A percentile compares a stretch with the other conserved stretches of the same genome.
Evolutionary conservation across 495 filamentous ascomycete genomes (phyloP).

Genomic region (Trypethelium eluteriae): DNA sequence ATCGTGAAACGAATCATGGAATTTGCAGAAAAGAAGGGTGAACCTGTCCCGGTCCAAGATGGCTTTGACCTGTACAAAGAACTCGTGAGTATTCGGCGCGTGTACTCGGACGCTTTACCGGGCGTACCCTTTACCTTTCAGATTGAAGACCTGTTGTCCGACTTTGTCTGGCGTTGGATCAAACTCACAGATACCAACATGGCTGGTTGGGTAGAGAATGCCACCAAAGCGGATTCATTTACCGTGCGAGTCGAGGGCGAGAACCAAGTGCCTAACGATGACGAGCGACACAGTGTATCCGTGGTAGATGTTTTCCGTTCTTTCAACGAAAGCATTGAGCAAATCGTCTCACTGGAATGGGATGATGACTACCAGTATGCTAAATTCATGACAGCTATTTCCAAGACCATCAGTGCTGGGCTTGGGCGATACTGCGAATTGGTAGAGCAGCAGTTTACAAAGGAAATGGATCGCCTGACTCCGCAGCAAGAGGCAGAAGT

Average conservation of each 20-base stretch:
- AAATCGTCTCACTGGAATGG: constrained; percentile 80
- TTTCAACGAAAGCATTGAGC: constrained; percentile 83
- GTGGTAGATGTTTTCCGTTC: constrained; percentile 90
- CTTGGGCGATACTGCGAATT: constrained; percentile 87
- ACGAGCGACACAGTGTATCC: constrained; percentile 84
- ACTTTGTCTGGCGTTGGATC: constrained; percentile 96
- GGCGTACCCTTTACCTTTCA: constrained; percentile 66
- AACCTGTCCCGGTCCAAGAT: constrained; percentile 78
- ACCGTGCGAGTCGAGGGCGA: constrained; percentile 54
- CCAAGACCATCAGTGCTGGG: constrained; percentile 76
- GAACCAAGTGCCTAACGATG: constrained; percentile 52
- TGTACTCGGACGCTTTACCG: constrained; percentile 66
- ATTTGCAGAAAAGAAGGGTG: constrained; percentile 54
- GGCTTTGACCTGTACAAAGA: constrained; percentile 90
- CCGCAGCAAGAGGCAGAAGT: constrained; percentile 77
- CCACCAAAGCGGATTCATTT: constrained; percentile 82
- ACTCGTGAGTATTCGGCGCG: constrained; percentile 69
- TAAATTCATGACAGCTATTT: constrained; percentile 92
- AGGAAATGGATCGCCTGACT: constrained; percentile 85
- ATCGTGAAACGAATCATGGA: constrained; percentile 73
- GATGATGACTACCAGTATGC: constrained; percentile 88
- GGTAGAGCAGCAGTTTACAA: constrained; percentile 75
- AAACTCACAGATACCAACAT: constrained; percentile 69
- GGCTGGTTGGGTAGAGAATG: constrained; percentile 77
- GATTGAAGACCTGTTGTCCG: constrained; percentile 74